Evolutionary conservation across 2,329 filamentous ascomycete genomes (phyloP).

Genomic region (Phialophora expanda): DNA sequence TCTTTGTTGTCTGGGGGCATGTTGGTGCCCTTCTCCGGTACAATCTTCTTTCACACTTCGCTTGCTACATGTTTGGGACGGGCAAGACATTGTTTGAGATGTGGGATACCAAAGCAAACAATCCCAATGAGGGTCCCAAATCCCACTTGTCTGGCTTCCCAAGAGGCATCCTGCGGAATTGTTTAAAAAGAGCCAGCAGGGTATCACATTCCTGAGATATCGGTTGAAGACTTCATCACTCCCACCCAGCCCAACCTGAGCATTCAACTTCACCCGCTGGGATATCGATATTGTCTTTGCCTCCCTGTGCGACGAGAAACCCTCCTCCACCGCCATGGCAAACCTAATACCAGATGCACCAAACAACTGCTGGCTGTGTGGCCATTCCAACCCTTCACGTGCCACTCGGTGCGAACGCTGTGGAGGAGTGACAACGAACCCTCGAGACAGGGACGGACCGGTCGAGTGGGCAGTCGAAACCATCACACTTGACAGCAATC

Average conservation of each 20-base stretch:
- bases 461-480: background rate
- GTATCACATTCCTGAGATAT: background rate
- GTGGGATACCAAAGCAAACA: background rate
- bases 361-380: background rate
- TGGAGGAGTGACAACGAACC: background rate
- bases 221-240: background rate
- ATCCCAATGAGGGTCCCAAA: background rate
- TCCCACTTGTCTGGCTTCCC: background rate
- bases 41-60: background rate
- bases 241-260: background rate
- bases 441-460: too few relatives aligned
- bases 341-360: background rate
- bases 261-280: background rate
- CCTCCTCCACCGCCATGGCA: background rate
- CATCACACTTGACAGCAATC: background rate
- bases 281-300: background rate
- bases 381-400: background rate
- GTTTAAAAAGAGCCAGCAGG: background rate
- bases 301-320: background rate
- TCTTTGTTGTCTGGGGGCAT: too few relatives aligned
- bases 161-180: background rate
- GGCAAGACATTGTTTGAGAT: slow-evolving; percentile 1
- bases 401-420: background rate
- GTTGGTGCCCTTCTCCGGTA: background rate
- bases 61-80: background rate